A percentile compares a stretch with the other conserved stretches of the same genome.
Conservation (phyloP, 108 stramenopile genomes). For the Asterionellopsis glacialis region DNA sequence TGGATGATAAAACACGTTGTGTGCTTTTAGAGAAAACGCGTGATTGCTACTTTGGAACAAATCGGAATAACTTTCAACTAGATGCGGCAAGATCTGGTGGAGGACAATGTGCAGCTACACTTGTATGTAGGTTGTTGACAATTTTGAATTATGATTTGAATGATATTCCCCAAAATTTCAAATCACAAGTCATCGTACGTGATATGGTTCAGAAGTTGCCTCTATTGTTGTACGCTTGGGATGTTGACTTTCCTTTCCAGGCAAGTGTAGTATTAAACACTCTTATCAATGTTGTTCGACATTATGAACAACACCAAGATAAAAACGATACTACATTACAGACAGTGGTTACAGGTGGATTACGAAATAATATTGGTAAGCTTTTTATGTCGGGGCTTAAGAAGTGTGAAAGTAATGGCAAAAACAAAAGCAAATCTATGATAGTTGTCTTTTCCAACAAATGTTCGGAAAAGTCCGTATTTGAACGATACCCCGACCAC, state of each 20-base stretch:
- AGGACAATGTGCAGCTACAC: background rate
- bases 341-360: background rate
- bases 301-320: background rate
- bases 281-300: background rate
- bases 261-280: background rate
- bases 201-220: constrained; percentile 1
- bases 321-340: too few species aligned
- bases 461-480: constrained; percentile 18
- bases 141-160: background rate
- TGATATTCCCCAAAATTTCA: background rate
- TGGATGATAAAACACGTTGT: background rate
- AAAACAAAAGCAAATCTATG: constrained; percentile 1
- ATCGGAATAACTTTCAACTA: background rate
- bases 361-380: background rate
- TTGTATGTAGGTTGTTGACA: background rate
- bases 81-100: background rate
- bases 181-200: background rate
- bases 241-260: background rate
- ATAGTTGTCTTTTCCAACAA: too few species aligned
- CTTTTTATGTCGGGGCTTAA: background rate
- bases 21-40: background rate
- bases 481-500: constrained; percentile 45
- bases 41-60: background rate
- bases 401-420: constrained; percentile 3
- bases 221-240: background rate